Base-by-base conservation (phyloP, 805 yeast genomes). In the Lipomyces yamadae region DNA sequence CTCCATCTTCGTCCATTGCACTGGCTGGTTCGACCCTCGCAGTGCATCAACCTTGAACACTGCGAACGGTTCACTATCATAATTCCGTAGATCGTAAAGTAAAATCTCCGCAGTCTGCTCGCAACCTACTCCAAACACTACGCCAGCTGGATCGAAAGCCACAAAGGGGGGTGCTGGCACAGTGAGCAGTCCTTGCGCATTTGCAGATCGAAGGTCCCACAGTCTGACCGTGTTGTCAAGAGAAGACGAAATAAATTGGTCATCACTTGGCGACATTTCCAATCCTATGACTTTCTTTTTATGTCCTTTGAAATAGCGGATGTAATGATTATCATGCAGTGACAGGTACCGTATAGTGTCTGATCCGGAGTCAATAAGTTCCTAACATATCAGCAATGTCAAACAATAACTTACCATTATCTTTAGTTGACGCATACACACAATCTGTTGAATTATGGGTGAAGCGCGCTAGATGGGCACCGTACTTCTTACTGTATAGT, bases 251-350 rank as follows among this genome's bases (percentile, higher is more conserved):
- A 90, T 72, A 74, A 90, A 84, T 11, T 83, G 78, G 73, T 88
- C 92, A 63, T 83, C 82, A 4, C 85, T 80, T 0, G 96, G 97
- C 58, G 87, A 85, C 73, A 92, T 85, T 76, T 89, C 92, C 4
- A 95, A 77, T 7, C 86, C 83, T 3, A 85, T 84, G 3, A 95
- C 97, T 68, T 86, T 84, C 13, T 85, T 90, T 60, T 87, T 86
- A 76, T 95, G 99, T 1, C 98, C 98, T 68, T 84, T 83, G 79
- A 92, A 95, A 77, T 94, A 94, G 65, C 97, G 84, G 10, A 92
- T 78, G 75, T 88, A 95, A 63, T 88, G 86, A 73, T 92, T 92
- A 64, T 91, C 90, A 66, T 87, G 87, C 34, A 94, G 80, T 55
- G 92, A 86, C 53, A 95, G 80, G 73, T 89, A 88, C 70, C 98